These are phyloP conservation scores for Sinapis alba DNA, from an alignment of 441 rosid genomes.

Conservation along the genomic window DNA sequence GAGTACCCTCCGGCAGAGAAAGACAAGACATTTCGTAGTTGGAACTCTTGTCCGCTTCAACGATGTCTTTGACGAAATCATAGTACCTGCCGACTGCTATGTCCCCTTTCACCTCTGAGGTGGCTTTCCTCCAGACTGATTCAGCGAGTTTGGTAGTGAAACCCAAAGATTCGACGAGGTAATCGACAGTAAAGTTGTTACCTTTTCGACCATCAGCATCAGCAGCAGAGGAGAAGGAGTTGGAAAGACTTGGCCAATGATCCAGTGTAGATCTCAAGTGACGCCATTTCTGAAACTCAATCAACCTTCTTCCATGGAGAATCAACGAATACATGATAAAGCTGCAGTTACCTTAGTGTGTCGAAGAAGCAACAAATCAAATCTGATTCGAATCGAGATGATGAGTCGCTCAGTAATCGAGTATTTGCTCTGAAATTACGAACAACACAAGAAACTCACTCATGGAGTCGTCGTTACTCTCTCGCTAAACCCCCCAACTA, in stretches of 20 bases:
- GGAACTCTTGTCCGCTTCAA: not conserved
- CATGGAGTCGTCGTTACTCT: not conserved
- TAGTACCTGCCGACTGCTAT: not conserved
- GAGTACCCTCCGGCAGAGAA: not conserved
- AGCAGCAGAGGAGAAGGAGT: not conserved
- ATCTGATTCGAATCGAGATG: not conserved
- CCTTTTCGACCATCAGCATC: not conserved
- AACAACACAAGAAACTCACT: too few species aligned
- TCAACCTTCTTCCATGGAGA: not conserved
- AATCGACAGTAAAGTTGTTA: conserved; percentile 27
- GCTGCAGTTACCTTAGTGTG: not conserved
- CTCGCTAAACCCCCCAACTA: too few species aligned
- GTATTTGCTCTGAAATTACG: not conserved
- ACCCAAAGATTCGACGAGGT: conserved; percentile 43
- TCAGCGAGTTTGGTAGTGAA: conserved; percentile 31
- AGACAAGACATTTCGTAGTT: not conserved
- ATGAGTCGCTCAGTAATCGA: not conserved
- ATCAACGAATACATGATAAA: not conserved
- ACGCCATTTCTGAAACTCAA: not conserved
- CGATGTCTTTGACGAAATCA: not conserved
- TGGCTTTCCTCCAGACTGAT: conserved; percentile 28
- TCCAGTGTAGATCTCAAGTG: too few species aligned
- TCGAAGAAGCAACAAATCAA: not conserved
- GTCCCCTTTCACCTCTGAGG: not conserved
- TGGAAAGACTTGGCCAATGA: not conserved